Conservation (phyloP, 345 rosid species). For the Camelina neglecta region DNA sequence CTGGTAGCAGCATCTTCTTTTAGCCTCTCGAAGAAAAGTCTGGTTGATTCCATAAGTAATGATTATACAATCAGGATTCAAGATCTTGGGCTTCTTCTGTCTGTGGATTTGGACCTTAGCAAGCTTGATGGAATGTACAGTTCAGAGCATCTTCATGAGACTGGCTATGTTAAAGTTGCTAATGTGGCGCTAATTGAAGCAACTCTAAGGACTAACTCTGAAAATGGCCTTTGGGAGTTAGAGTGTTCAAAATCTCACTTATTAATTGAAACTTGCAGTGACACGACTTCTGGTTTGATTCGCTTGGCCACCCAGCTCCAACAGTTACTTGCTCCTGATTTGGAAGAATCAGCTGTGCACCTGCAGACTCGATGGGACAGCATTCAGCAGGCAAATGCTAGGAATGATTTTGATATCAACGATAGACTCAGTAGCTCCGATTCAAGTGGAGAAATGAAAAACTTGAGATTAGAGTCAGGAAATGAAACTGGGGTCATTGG, state of each 20-base stretch:
- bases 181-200: constrained; percentile 70
- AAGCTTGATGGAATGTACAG: constrained; percentile 61
- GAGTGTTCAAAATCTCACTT: constrained; percentile 77
- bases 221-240: constrained; percentile 73
- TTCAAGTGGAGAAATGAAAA: constrained; percentile 51
- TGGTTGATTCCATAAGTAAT: constrained; percentile 49
- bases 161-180: constrained; percentile 87
- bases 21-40: constrained; percentile 53
- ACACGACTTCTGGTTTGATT: constrained; percentile 79
- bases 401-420: constrained; percentile 50
- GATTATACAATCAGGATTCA: constrained; percentile 69
- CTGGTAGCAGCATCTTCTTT: constrained; percentile 89
- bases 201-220: constrained; percentile 59
- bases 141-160: constrained; percentile 61
- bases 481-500: constrained; percentile 49
- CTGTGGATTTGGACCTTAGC: constrained; percentile 53
- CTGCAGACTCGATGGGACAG: constrained; percentile 86
- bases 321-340: constrained; percentile 83
- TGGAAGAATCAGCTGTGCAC: constrained; percentile 86
- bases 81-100: constrained; percentile 88
- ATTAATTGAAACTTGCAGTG: constrained; percentile 78
- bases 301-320: constrained; percentile 79
- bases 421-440: constrained; percentile 41
- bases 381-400: constrained; percentile 57
- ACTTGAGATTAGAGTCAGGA: constrained; percentile 41